phyloP scores from a whole-genome alignment of 768 basidiomycete species.

The Solioccasus polychromus region DNA sequence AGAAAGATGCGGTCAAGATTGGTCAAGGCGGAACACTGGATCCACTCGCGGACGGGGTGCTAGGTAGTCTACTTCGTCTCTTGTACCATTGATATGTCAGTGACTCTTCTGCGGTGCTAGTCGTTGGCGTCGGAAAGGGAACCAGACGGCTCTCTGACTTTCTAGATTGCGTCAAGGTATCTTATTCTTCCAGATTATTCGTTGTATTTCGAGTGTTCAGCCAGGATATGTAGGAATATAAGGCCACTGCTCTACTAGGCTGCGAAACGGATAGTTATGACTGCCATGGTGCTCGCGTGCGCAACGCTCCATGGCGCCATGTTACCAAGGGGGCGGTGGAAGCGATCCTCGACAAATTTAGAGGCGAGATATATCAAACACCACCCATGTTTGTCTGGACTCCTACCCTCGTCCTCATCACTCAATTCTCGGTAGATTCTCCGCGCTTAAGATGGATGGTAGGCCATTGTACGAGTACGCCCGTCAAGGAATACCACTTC shows the following conservation, averaged over 20 bases:
- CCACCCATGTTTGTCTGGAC: conserved; percentile 76
- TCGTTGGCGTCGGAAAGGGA: conserved; percentile 84
- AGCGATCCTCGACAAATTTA: conserved; percentile 63
- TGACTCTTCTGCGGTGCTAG: conserved; percentile 38
- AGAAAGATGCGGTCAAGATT: conserved; percentile 61
- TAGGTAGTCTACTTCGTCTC: conserved; percentile 49
- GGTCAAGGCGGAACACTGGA: conserved; percentile 96
- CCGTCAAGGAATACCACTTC: conserved; percentile 83
- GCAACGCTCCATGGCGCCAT: conserved; percentile 76
- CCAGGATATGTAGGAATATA: conserved; percentile 68
- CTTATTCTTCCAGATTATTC: not conserved
- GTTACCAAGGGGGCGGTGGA: conserved; percentile 79
- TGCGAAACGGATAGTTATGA: conserved; percentile 96
- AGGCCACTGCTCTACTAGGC: conserved; percentile 85
- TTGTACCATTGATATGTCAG: not conserved
- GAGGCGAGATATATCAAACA: conserved; percentile 84
- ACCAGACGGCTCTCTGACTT: conserved; percentile 85
- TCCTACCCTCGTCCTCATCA: not conserved
- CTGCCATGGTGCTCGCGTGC: conserved; percentile 79
- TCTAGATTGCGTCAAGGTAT: conserved; percentile 86
- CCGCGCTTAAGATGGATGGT: conserved; percentile 98
- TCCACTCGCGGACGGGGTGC: conserved; percentile 92
- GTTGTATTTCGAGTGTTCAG: conserved; percentile 15
- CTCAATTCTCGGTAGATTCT: conserved; percentile 61
- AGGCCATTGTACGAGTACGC: conserved; percentile 95